Percentiles rank a stretch among this genome's conserved stretches.
These are phyloP conservation scores for Hypoxylon sp. DNA, from an alignment of 2,329 filamentous ascomycete species.

Conservation along the genomic window DNA sequence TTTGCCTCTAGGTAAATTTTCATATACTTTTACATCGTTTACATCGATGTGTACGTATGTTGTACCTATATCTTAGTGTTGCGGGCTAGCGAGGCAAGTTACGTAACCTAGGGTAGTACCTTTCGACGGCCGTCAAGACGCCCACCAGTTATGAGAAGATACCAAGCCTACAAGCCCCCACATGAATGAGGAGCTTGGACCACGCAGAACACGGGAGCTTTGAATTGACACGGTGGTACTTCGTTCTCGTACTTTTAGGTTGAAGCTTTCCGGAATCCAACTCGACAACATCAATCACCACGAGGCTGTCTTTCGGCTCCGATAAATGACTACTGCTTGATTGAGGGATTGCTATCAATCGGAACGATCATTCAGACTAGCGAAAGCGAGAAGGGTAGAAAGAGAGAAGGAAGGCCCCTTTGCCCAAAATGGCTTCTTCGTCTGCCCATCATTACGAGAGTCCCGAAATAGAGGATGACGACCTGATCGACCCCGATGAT, in stretches of 20 bases:
- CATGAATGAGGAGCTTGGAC: not conserved
- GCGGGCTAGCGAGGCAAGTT: not conserved
- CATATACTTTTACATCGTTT: not conserved
- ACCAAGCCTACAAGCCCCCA: not conserved
- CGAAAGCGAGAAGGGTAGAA: not conserved
- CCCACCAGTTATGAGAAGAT: not conserved
- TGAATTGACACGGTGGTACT: conserved; percentile 37
- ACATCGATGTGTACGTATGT: not conserved
- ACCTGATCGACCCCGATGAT: conserved; percentile 83
- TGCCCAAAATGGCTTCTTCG: conserved; percentile 57
- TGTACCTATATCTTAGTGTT: not conserved
- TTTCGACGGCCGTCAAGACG: not conserved
- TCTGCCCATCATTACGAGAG: conserved; percentile 69
- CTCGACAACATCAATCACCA: conserved; percentile 14
- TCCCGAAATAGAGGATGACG: conserved; percentile 70
- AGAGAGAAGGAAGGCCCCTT: not conserved
- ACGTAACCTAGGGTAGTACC: conserved; percentile 1
- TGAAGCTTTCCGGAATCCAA: conserved; percentile 26
- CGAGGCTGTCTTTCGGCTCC: conserved; percentile 1
- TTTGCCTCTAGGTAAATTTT: not conserved
- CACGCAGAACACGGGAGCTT: conserved; percentile 12
- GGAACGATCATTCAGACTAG: conserved; percentile 1
- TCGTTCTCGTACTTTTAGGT: conserved; percentile 9
- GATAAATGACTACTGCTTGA: conserved; percentile 1
- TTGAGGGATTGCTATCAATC: conserved; percentile 1